phyloP scores from a whole-genome alignment of 1,139 yeast species.

The Yarrowia galli region DNA sequence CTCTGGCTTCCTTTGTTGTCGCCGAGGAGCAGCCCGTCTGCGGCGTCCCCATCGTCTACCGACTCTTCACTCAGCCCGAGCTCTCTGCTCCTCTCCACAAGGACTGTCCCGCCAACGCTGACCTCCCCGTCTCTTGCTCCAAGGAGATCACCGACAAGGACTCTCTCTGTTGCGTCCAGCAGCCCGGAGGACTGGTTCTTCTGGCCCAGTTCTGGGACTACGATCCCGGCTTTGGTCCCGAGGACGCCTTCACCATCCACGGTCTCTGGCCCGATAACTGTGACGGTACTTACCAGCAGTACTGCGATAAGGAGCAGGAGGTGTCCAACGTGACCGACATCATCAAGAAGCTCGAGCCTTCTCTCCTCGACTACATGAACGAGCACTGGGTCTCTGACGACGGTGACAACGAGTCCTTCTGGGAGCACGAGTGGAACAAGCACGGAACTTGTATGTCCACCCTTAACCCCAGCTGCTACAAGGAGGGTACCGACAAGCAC shows the following conservation, averaged over 20 bases:
- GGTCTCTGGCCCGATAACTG: constrained; percentile 90
- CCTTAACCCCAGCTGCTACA: constrained; percentile 73
- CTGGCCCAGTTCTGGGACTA: constrained; percentile 97
- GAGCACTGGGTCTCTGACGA: constrained; percentile 77
- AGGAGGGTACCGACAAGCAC: constrained; percentile 52
- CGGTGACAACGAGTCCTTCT: constrained; percentile 75
- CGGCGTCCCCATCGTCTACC: constrained; percentile 29
- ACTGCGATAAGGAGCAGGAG: constrained; percentile 71
- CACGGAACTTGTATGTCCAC: constrained; percentile 94
- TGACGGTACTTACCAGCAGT: constrained; percentile 74
- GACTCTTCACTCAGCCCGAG: constrained; percentile 28
- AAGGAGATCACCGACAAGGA: constrained; percentile 46
- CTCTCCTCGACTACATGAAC: constrained; percentile 64
- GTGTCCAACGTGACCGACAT: constrained; percentile 63
- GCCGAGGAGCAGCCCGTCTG: constrained; percentile 26
- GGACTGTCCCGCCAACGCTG: constrained; percentile 66
- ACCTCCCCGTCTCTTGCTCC: constrained; percentile 70
- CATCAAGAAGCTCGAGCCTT: constrained; percentile 55
- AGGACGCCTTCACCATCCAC: constrained; percentile 79
- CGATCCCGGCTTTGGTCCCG: constrained; percentile 79
- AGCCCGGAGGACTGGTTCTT: constrained; percentile 83
- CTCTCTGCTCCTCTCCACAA: constrained; percentile 45
- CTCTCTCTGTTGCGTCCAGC: constrained; percentile 80
- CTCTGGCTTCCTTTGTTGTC: constrained; percentile 12
- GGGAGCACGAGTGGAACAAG: constrained; percentile 95